Conservation (phyloP, 306 rosid species). For the Glycine latifolia region DNA sequence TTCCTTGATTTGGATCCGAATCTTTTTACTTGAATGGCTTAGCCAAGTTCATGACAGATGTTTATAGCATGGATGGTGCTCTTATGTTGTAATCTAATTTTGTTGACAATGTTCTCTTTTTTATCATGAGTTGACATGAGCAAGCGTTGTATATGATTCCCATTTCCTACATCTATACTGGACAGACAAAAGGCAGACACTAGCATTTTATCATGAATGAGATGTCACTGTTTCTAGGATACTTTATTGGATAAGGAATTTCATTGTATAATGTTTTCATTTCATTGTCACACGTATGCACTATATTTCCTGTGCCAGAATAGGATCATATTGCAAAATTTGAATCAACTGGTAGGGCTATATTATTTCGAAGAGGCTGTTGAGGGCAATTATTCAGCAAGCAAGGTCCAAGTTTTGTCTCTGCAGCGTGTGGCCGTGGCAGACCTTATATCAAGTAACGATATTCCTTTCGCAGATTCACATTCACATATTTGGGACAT, state of each 20-base stretch:
- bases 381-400: conserved; percentile 26
- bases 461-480: no score
- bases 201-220: conserved; percentile 30
- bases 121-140: background rate
- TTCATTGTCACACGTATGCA: conserved; percentile 25
- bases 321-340: background rate
- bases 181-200: conserved; percentile 3
- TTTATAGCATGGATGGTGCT: background rate
- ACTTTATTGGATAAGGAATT: conserved; percentile 10
- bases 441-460: no score
- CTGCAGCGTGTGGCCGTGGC: background rate
- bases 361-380: background rate
- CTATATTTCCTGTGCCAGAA: background rate
- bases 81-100: conserved; percentile 1
- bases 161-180: background rate
- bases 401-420: background rate
- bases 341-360: no score
- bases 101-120: background rate
- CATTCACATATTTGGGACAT: no score
- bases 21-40: background rate
- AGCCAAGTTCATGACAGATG: background rate
- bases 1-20: background rate
- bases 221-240: conserved; percentile 26
- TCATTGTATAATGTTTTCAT: conserved; percentile 5
- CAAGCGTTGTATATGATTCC: background rate